Base-by-base conservation (phyloP, 371 early-diverging fungal genomes). In the Mucor irregularis region DNA sequence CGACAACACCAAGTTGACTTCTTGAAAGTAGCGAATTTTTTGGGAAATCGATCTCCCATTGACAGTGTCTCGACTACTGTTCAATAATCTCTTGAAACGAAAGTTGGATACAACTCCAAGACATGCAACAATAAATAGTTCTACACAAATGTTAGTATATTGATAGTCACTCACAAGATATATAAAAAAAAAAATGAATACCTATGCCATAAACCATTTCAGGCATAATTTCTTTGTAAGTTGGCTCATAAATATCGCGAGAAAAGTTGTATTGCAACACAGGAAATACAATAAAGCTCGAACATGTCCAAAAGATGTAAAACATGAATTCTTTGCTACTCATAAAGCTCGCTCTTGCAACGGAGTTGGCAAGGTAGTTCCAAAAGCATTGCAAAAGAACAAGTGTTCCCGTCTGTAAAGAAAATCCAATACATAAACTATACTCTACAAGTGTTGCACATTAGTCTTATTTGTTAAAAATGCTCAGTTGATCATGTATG, bases 341-440 rank as follows among this genome's bases (percentile, higher is more conserved):
- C 76, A 80, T 80, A 40, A 80, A 78, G 25, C 66, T 68, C 14
- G 61, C 62, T 49, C 71, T 73, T 17, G 76, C 78, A 21, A 80
- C 78, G 19, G 75, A 68, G 21, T 78, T 71, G 10, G 78, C 68
- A 35, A 78, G 61, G 40, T 80, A 80, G 24, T 80, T 78, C 81
- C 81, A 80, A 51, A 80, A 80, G 28, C 78, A 76, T 61, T 80
- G 81, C 13, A 80, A 50, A 13, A 80, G 58, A 5, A 76, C 62
- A 10, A 80, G 53, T 4, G 72, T 76, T 13, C 76, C 74, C 69
- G 71, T 77, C 64, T 80, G 80, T 30, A 80, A 49, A 10, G 78
- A 66, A 34, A 80, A 71, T 5, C 76, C 68, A 38, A 67, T 64
- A 42, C 67, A 67, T 13, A 69, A 40, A 13, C 59, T 58, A 25